Conservation (phyloP, 805 yeast genomes). For the Cyberlindnera veronae region DNA sequence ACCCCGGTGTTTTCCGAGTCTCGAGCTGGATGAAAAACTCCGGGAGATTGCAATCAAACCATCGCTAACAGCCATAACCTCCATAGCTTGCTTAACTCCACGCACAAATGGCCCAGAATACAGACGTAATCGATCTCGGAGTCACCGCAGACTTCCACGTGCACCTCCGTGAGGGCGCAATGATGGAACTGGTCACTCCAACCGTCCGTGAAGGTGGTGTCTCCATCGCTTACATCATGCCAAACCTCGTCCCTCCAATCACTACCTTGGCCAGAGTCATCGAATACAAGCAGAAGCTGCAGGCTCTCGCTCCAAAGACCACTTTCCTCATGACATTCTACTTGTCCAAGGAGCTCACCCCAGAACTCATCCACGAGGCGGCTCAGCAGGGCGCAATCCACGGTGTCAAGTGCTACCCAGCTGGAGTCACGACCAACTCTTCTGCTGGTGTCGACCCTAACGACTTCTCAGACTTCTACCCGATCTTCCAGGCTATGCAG, state of each 20-base stretch:
- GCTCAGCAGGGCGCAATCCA: slow-evolving; percentile 62
- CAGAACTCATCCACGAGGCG: slow-evolving; percentile 79
- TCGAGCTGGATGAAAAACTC: no score
- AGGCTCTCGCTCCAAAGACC: slow-evolving; percentile 70
- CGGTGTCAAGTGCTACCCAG: slow-evolving; percentile 97
- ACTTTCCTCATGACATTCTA: slow-evolving; percentile 91
- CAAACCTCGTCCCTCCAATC: slow-evolving; percentile 90
- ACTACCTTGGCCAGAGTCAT: slow-evolving; percentile 70
- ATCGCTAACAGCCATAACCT: no score
- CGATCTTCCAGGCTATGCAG: slow-evolving; percentile 87
- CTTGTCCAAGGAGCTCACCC: slow-evolving; percentile 73
- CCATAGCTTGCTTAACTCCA: no score
- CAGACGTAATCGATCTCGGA: slow-evolving; percentile 57
- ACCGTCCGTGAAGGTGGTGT: slow-evolving; percentile 88
- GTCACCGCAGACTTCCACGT: slow-evolving; percentile 91
- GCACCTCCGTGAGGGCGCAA: slow-evolving; percentile 88
- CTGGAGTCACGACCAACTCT: slow-evolving; percentile 98
- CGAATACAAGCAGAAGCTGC: slow-evolving; percentile 62
- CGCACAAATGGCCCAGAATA: no score
- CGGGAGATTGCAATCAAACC: no score
- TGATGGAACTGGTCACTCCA: slow-evolving; percentile 92
- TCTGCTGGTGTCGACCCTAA: slow-evolving; percentile 89
- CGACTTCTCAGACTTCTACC: slow-evolving; percentile 84
- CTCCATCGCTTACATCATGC: slow-evolving; percentile 92
- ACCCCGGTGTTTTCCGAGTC: no score